These are phyloP conservation scores for Yamadazyma triangularis DNA, from an alignment of 1,139 yeast genomes.

Conservation along the genomic window DNA sequence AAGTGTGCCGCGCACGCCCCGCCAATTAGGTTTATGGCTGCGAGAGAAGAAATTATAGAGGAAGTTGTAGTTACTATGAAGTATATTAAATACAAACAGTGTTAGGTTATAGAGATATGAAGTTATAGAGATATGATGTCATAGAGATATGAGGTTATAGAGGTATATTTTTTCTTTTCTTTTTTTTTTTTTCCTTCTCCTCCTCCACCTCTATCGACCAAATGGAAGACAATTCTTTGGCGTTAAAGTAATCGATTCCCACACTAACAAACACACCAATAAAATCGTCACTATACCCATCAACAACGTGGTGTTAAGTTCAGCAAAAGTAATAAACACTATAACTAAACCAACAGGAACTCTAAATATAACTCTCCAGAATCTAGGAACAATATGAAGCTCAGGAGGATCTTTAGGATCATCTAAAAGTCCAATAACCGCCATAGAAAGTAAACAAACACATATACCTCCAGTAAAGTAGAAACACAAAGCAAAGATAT, in stretches of 20 bases:
- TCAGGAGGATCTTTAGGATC: conserved; percentile 30
- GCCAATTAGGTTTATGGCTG: too few species aligned
- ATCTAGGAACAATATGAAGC: conserved; percentile 25
- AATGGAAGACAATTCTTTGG: conserved; percentile 17
- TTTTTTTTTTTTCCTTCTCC: too few species aligned
- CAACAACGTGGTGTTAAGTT: conserved; percentile 35
- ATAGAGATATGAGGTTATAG: too few species aligned
- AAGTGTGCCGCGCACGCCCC: too few species aligned
- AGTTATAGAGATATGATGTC: too few species aligned
- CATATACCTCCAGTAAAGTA: conserved; percentile 49
- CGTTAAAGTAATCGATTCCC: conserved; percentile 29
- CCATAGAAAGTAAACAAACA: conserved; percentile 32
- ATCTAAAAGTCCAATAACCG: conserved; percentile 36
- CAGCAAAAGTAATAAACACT: conserved; percentile 44
- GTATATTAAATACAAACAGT: too few species aligned
- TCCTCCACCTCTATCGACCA: too few species aligned
- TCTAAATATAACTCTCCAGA: conserved; percentile 39
- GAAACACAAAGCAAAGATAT: conserved; percentile 37
- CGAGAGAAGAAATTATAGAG: too few species aligned
- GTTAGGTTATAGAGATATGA: too few species aligned
- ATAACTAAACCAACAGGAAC: conserved; percentile 35
- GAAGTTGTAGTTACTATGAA: too few species aligned
- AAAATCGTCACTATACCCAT: conserved; percentile 41
- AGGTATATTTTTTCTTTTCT: too few species aligned
- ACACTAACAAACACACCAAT: conserved; percentile 26